phyloP scores from a whole-genome alignment of 768 basidiomycete genomes.

The Amanita molliuscula region DNA sequence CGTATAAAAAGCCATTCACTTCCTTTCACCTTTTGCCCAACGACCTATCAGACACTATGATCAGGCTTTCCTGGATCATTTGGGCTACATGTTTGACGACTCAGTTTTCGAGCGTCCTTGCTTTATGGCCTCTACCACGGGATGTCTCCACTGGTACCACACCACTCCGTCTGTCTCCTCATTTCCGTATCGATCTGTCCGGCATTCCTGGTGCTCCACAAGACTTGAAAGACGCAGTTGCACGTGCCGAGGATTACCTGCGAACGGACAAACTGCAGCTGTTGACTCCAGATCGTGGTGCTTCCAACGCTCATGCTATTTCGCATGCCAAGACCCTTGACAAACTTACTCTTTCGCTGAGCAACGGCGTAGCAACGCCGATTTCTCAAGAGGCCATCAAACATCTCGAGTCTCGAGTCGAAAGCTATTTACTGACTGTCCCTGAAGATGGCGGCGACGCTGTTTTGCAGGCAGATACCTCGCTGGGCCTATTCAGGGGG shows the following conservation, averaged over 20 bases:
- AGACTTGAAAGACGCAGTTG: slow-evolving; percentile 47
- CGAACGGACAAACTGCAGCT: slow-evolving; percentile 46
- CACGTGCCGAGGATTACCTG: slow-evolving; percentile 33
- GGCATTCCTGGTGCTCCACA: slow-evolving; percentile 31
- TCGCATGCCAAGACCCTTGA: slow-evolving; percentile 29
- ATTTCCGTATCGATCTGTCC: slow-evolving; percentile 32
- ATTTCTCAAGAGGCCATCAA: slow-evolving; percentile 47
- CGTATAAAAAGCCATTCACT: background rate
- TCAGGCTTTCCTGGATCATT: background rate
- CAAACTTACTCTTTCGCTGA: slow-evolving; percentile 35
- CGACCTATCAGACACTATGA: background rate
- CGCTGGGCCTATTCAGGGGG: slow-evolving; percentile 61
- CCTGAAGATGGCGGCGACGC: slow-evolving; percentile 48
- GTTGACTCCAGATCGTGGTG: slow-evolving; percentile 52
- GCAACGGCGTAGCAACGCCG: slow-evolving; percentile 22
- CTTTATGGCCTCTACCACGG: slow-evolving; percentile 31
- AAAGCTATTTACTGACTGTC: slow-evolving; percentile 50
- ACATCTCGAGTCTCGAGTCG: slow-evolving; percentile 41
- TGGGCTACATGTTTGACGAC: background rate
- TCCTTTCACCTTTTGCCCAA: background rate
- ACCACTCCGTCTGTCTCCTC: slow-evolving; percentile 22
- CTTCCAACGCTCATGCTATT: slow-evolving; percentile 32
- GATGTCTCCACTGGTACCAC: slow-evolving; percentile 31
- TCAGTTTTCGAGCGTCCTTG: slow-evolving; percentile 7
- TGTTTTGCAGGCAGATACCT: slow-evolving; percentile 47